Percentiles rank a stretch among this genome's conserved stretches.
These are phyloP conservation scores for Austroboletus eburneus DNA, from an alignment of 768 basidiomycete genomes.

Conservation along the genomic window DNA sequence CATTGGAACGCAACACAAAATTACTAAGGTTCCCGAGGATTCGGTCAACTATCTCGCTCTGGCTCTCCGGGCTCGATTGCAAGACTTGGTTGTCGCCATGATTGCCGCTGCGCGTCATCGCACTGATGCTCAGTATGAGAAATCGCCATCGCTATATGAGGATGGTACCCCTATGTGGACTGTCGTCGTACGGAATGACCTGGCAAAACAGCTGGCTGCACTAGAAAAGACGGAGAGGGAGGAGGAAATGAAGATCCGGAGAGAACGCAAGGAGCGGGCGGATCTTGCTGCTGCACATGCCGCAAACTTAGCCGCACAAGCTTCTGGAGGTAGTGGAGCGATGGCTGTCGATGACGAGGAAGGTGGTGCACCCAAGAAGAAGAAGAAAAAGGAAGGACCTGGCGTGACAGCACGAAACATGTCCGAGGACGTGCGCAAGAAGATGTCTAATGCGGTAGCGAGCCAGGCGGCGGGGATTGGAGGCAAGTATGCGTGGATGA, in stretches of 20 bases:
- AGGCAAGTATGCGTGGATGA: conserved; percentile 89
- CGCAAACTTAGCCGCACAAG: conserved; percentile 57
- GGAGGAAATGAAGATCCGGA: conserved; percentile 70
- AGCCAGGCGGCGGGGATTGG: conserved; percentile 84
- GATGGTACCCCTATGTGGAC: conserved; percentile 80
- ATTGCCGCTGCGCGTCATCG: conserved; percentile 65
- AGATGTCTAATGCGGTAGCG: conserved; percentile 87
- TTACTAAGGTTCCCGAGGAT: conserved; percentile 66
- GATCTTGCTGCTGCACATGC: conserved; percentile 71
- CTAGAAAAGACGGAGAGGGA: conserved; percentile 80
- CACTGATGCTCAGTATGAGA: conserved; percentile 64
- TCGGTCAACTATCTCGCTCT: conserved; percentile 74
- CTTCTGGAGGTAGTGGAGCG: conserved; percentile 31
- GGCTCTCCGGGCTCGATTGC: conserved; percentile 70
- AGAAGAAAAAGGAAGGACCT: conserved; percentile 77
- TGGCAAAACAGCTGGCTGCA: conserved; percentile 70
- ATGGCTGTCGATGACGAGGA: conserved; percentile 43
- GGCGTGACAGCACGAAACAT: conserved; percentile 85
- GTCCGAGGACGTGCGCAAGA: conserved; percentile 89
- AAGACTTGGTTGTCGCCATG: conserved; percentile 66
- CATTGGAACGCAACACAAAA: conserved; percentile 63
- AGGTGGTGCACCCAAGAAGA: conserved; percentile 66
- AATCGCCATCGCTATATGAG: conserved; percentile 60
- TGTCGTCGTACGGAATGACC: conserved; percentile 69
- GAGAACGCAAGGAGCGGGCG: conserved; percentile 74